Conservation (phyloP, 352 stramenopile species). For the Pythium rhizo-oryzae region DNA sequence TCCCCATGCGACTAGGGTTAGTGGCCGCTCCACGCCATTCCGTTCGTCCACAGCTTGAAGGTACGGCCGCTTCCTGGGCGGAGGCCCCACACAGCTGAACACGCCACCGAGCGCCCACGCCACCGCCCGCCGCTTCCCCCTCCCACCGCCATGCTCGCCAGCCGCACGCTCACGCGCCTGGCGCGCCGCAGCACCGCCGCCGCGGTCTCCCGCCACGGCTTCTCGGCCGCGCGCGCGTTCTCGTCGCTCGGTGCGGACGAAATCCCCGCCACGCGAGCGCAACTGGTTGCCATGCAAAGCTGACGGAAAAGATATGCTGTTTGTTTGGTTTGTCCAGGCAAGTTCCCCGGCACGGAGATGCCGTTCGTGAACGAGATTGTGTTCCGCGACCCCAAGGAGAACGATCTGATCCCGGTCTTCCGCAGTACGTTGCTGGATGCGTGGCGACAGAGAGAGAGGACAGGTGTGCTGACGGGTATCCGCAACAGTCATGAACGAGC, state of each 20-base stretch:
- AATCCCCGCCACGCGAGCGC: not conserved
- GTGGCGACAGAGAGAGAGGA: slow-evolving; percentile 21
- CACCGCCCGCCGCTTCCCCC: not conserved
- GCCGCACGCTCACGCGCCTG: slow-evolving; percentile 17
- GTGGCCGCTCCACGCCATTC: not conserved
- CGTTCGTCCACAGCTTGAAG: slow-evolving; percentile 40
- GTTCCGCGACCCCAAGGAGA: slow-evolving; percentile 86
- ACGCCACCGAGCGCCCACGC: not conserved
- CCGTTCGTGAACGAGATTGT: slow-evolving; percentile 89
- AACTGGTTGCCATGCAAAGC: not conserved
- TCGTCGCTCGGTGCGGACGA: slow-evolving; percentile 39
- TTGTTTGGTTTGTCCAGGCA: slow-evolving; percentile 34
- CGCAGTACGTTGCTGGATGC: slow-evolving; percentile 68
- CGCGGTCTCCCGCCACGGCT: slow-evolving; percentile 4
- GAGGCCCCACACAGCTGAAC: slow-evolving; percentile 12
- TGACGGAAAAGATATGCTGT: not conserved
- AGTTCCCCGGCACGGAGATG: slow-evolving; percentile 82
- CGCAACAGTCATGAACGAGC: slow-evolving; percentile 89
- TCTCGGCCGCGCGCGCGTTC: slow-evolving; percentile 18
- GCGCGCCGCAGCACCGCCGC: slow-evolving; percentile 22
- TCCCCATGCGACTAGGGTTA: slow-evolving; percentile 13
- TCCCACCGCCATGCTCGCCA: slow-evolving; percentile 16
- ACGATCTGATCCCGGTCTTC: slow-evolving; percentile 88
- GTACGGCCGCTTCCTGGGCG: slow-evolving; percentile 2
- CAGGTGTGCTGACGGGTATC: too few relatives aligned